phyloP scores from a whole-genome alignment of 176 grass and related monocot genomes.

The Oryza glaberrima region DNA sequence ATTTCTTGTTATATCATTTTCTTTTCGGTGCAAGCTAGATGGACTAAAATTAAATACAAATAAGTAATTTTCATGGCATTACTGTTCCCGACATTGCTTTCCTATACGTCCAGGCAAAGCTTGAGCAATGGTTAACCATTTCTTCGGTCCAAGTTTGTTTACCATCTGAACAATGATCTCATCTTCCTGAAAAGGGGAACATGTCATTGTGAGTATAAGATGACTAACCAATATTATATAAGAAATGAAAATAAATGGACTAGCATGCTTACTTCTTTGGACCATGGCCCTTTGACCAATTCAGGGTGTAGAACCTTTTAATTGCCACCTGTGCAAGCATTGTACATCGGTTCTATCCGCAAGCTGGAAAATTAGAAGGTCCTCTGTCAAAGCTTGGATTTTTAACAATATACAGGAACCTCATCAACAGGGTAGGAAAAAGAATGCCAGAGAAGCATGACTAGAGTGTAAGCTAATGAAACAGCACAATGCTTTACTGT shows the following conservation, averaged over 20 bases:
- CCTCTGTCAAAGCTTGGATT: constrained; percentile 40
- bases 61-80: constrained; percentile 46
- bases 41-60: constrained; percentile 4
- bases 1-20: background rate
- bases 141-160: constrained; percentile 82
- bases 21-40: constrained; percentile 16
- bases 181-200: constrained; percentile 70
- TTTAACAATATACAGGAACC: constrained; percentile 8
- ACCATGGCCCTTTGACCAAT: constrained; percentile 95
- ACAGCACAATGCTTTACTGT: background rate
- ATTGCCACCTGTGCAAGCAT: constrained; percentile 96
- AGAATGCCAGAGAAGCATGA: constrained; percentile 7
- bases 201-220: constrained; percentile 1
- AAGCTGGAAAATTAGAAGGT: constrained; percentile 67
- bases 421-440: constrained; percentile 1
- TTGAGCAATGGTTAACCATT: constrained; percentile 64
- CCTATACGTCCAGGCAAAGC: constrained; percentile 93
- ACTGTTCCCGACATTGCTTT: constrained; percentile 96
- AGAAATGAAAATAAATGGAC: constrained; percentile 33
- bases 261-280: constrained; percentile 75
- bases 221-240: constrained; percentile 19
- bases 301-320: constrained; percentile 91
- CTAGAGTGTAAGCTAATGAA: constrained; percentile 15
- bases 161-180: constrained; percentile 97
- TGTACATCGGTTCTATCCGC: constrained; percentile 92